Base-by-base conservation (phyloP, 768 basidiomycete species). In the Tulasnella sp. region DNA sequence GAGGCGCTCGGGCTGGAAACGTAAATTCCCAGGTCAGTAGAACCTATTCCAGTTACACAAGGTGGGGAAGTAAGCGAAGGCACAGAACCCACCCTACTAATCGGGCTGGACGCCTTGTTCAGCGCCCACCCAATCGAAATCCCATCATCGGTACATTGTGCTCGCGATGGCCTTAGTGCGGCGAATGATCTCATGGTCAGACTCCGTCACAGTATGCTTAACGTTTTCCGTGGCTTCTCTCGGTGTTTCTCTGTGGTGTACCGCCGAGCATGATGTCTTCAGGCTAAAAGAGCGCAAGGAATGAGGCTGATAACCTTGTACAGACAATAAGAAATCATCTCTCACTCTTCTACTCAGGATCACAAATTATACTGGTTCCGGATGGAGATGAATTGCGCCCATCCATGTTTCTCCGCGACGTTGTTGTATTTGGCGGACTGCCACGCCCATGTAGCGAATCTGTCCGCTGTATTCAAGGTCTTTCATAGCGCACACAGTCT, bases 381-480 rank as follows among this genome's bases (percentile, higher is more conserved):
- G 9, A 52, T 52, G 8, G 23, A 24, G 51, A 52, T 52, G 29
- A 52, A 52, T 24, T 19, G 51, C 4, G 51, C 29, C 29, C n/a
- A 52, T 24, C 29, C 29, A 19, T 52, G 29, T 9, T 52, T 52
- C 19, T 21, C 29, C 8, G 51, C 76, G 26, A 21, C 19, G n/a
- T 48, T 5, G 47, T 48, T 48, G 47, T 29, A 48, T 48, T 48
- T n/a, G 19, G 21, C 27, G 47, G n/a, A 48, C n/a, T 48, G 47
- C 47, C 47, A 48, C 7, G 47, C n/a, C 19, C 27, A 48, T 5
- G 51, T 53, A 53, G 19, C 47, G 19, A 15, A 38, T n/a, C 19
- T 48, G 5, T 48, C 47, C 47, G 26, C 5, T 27, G 21, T n/a
- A n/a, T 7, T 7, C 47, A n/a, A 48, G 21, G 26, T 48, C 47